A percentile compares a stretch with the other conserved stretches of the same genome.
These are phyloP conservation scores for Diplogelasinospora grovesii DNA, from an alignment of 495 filamentous ascomycete species.

Conservation along the genomic window DNA sequence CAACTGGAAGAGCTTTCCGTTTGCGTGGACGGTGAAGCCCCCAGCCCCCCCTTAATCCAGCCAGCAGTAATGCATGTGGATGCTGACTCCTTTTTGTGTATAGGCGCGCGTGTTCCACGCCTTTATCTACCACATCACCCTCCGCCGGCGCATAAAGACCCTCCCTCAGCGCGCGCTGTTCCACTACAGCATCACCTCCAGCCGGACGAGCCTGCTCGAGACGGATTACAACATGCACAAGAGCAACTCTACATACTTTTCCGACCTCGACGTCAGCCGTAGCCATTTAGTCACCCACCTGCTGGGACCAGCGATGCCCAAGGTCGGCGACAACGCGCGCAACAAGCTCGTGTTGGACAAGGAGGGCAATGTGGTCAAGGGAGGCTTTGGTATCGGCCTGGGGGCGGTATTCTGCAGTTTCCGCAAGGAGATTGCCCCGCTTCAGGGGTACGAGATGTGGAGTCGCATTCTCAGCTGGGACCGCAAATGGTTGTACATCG, in stretches of 20 bases:
- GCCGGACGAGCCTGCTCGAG: constrained; percentile 56
- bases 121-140: constrained; percentile 54
- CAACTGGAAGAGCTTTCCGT: constrained; percentile 68
- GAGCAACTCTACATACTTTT: constrained; percentile 76
- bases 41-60: neutral
- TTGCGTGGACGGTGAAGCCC: constrained; percentile 64
- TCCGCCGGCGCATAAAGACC: constrained; percentile 19
- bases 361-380: constrained; percentile 23
- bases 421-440: constrained; percentile 61
- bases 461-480: constrained; percentile 66
- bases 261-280: constrained; percentile 69
- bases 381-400: constrained; percentile 53
- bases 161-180: constrained; percentile 53
- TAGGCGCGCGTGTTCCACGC: constrained; percentile 59
- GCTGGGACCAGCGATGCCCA: constrained; percentile 40
- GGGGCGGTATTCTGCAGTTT: constrained; percentile 64
- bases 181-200: constrained; percentile 54
- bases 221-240: constrained; percentile 84
- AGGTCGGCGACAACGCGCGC: constrained; percentile 32
- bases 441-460: constrained; percentile 67
- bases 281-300: constrained; percentile 53
- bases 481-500: constrained; percentile 45
- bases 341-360: constrained; percentile 38
- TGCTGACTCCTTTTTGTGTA: neutral
- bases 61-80: too few species aligned